Evolutionary conservation across 176 grass and related monocot genomes (phyloP).

Genomic region (Oryza officinalis): DNA sequence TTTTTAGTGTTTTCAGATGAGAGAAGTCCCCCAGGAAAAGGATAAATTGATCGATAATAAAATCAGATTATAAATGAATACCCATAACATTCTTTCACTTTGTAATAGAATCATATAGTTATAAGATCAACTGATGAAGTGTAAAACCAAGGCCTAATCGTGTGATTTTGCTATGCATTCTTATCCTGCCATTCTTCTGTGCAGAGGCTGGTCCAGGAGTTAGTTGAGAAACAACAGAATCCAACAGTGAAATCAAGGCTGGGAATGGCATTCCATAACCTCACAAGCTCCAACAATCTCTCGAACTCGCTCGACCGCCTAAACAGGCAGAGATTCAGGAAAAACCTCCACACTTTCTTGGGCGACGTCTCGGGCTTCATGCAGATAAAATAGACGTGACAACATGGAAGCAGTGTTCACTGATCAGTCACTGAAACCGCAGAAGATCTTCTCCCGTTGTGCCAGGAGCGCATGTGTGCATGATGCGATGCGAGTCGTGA

Average conservation of each 20-base stretch:
- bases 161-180: conserved; percentile 12
- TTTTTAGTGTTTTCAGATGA: conserved; percentile 1
- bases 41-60: background rate
- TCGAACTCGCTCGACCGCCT: conserved; percentile 65
- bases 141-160: background rate
- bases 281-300: conserved; percentile 81
- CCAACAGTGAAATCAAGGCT: conserved; percentile 71
- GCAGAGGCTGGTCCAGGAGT: conserved; percentile 82
- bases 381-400: conserved; percentile 60
- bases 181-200: conserved; percentile 8
- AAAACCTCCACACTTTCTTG: conserved; percentile 81
- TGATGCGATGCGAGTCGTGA: background rate
- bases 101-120: background rate
- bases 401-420: background rate
- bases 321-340: conserved; percentile 87
- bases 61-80: background rate
- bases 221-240: conserved; percentile 74
- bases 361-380: conserved; percentile 73
- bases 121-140: background rate
- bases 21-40: background rate
- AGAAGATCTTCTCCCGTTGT: background rate
- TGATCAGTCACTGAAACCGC: background rate
- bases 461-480: conserved; percentile 5
- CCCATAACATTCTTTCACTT: background rate
- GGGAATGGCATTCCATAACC: conserved; percentile 72